These are phyloP conservation scores for Xerocomus potaroensis DNA, from an alignment of 768 basidiomycete species.

Conservation along the genomic window DNA sequence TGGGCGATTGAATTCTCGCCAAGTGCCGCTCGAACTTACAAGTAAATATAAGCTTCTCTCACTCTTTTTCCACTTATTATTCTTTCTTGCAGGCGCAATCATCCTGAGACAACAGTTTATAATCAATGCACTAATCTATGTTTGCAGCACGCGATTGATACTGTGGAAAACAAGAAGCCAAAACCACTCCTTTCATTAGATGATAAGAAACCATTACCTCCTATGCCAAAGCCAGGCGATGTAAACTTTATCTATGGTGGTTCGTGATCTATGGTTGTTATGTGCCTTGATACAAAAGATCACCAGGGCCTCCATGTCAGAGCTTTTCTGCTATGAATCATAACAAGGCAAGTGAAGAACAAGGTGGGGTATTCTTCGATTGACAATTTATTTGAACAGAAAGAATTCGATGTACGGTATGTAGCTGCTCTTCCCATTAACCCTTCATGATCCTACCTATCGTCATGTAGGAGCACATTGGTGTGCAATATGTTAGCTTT, in stretches of 20 bases:
- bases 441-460: neutral
- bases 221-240: constrained; percentile 54
- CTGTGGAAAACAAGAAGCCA: constrained; percentile 38
- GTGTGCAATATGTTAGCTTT: constrained; percentile 68
- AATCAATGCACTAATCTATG: constrained; percentile 61
- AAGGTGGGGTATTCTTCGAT: neutral
- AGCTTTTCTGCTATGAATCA: constrained; percentile 66
- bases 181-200: constrained; percentile 39
- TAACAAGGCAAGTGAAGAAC: constrained; percentile 40
- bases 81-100: constrained; percentile 48
- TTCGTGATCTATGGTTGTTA: constrained; percentile 28
- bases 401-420: constrained; percentile 58
- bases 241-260: constrained; percentile 76
- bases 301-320: constrained; percentile 70
- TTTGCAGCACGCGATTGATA: constrained; percentile 54
- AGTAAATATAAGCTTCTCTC: constrained; percentile 35
- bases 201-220: constrained; percentile 34
- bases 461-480: constrained; percentile 47
- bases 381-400: constrained; percentile 31
- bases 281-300: neutral
- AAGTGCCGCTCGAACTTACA: constrained; percentile 60
- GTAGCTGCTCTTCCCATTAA: neutral
- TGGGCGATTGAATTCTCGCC: constrained; percentile 68
- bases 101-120: constrained; percentile 56
- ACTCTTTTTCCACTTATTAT: neutral